Conservation (phyloP, 2,329 filamentous ascomycete species). For the Penicillium polonicum region DNA sequence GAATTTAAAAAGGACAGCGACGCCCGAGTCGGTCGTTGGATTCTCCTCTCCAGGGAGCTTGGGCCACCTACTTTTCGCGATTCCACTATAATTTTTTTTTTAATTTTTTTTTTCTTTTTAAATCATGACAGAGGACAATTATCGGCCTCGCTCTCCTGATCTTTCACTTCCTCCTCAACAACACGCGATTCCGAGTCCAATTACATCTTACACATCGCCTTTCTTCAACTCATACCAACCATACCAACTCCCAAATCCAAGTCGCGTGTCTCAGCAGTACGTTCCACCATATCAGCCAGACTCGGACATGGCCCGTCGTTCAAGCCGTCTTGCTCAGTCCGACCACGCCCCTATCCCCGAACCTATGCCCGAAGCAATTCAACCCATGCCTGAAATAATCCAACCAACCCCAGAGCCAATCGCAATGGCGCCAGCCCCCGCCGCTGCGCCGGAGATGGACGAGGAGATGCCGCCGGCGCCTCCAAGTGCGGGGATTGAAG, state of each 20-base stretch:
- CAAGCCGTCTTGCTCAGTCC: conserved; percentile 37
- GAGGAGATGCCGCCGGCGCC: conserved; percentile 17
- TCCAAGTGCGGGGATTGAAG: conserved; percentile 61
- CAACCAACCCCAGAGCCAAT: conserved; percentile 11
- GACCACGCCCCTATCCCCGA: conserved; percentile 31
- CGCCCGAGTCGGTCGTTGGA: conserved; percentile 18
- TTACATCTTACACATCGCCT: conserved; percentile 19
- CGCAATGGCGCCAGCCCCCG: conserved; percentile 24
- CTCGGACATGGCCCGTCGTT: conserved; percentile 46
- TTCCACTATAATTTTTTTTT: conserved; percentile 4
- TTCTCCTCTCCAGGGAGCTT: conserved; percentile 17
- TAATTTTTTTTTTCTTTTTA: conserved; percentile 5
- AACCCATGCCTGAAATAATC: background rate
- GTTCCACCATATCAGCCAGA: conserved; percentile 31
- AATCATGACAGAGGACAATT: conserved; percentile 48
- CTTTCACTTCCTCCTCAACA: conserved; percentile 49
- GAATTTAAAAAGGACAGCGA: conserved; percentile 40
- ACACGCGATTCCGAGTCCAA: background rate
- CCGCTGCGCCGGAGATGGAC: conserved; percentile 3
- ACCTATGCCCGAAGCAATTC: conserved; percentile 9
- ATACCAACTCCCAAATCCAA: background rate
- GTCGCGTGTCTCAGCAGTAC: conserved; percentile 38
- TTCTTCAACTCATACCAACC: conserved; percentile 16
- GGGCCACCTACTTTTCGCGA: conserved; percentile 16
- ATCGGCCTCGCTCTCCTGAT: conserved; percentile 51